Evolutionary conservation across 331 rosid genomes (phyloP).

Genomic region (Dryas integrifolia): DNA sequence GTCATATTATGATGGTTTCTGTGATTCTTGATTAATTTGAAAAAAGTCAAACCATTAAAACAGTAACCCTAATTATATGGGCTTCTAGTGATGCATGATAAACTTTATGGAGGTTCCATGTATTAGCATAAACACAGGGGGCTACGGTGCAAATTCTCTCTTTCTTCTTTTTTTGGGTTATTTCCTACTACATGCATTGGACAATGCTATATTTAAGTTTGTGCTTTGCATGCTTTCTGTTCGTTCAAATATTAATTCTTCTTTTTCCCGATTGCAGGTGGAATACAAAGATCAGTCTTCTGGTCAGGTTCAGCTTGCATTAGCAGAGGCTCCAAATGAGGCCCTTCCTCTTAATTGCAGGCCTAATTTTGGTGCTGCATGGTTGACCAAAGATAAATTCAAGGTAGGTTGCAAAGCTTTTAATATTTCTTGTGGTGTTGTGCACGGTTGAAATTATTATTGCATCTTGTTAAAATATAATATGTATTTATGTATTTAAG

Average conservation of each 20-base stretch:
- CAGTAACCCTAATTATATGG: neutral
- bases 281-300: constrained; percentile 75
- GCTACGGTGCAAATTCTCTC: neutral
- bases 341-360: constrained; percentile 96
- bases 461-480: neutral
- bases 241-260: constrained; percentile 19
- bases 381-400: constrained; percentile 82
- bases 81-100: neutral
- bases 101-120: neutral
- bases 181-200: neutral
- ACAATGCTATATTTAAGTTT: neutral
- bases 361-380: constrained; percentile 89
- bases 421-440: constrained; percentile 9
- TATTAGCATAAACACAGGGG: neutral
- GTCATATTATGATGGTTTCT: neutral
- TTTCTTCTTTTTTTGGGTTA: neutral
- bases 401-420: constrained; percentile 51
- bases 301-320: constrained; percentile 62
- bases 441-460: constrained; percentile 12
- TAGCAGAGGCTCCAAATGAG: constrained; percentile 91
- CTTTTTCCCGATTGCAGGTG: constrained; percentile 50
- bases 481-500: neutral
- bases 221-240: neutral
- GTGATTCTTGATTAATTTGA: neutral
- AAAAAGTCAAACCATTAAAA: neutral